Evolutionary conservation across 495 filamentous ascomycete genomes (phyloP), one percentile per base, ranked within the genome.

Genomic region (Hypoxylon fragiforme): DNA sequence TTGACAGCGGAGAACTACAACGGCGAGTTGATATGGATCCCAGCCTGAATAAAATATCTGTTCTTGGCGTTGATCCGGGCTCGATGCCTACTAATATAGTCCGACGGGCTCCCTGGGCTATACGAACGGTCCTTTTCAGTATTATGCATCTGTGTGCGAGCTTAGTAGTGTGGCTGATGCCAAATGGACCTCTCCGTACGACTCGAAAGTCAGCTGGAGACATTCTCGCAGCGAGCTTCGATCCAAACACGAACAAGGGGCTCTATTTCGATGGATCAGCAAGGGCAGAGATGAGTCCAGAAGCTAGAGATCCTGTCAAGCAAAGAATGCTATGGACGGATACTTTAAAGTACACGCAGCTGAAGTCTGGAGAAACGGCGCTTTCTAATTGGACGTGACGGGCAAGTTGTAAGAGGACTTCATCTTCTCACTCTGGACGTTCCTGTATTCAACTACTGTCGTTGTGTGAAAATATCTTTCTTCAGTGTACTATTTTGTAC

Each of bases 21-120:
- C 24, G 2, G 1, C 57, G 57, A 2, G 22, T 63, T 3, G 36
- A 63, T 38, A 12, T 11, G 2, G 68, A 67, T 44, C 53, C 64
- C 3, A 38, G 6, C 0, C 55, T 68, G 5, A 57, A 45, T 16
- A 60, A 60, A 1, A 51, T 70, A 39, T 62, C 40, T 14, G 26
- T 70, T 18, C 44, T 70, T 3, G 61, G 52, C 31, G 44, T 68
- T 18, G 68, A 70, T 36, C 68, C 68, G 2, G 65, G 65, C 16
- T 36, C 39, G 5, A 66, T 70, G 63, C 41, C 26, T 15, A 67
- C 50, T 1, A 53, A 60, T 16, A 14, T 70, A 7, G 14, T 32
- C 7, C 52, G 63, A 0, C 49, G 20, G 18, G 53, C 56, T 7
- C 18, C 57, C 2, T 60, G 46, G 45, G 22, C 63, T 42, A 60